Percentiles rank a stretch among this genome's conserved stretches.
Evolutionary conservation across 2,329 filamentous ascomycete genomes (phyloP).

Genomic region (Domatiomyces catenatus): DNA sequence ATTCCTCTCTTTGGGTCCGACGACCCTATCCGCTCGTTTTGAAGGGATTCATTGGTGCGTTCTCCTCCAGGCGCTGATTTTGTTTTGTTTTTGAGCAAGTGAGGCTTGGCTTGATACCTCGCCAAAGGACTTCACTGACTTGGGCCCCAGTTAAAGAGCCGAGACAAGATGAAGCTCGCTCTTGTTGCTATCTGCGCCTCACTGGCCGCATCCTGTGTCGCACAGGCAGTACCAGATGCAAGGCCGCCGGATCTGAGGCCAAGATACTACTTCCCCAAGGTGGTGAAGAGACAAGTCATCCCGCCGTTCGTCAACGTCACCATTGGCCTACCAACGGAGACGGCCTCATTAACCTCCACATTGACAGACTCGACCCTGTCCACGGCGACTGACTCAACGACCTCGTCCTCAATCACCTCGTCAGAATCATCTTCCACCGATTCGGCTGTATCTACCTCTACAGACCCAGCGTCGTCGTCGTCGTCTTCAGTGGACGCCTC

Average conservation of each 20-base stretch:
- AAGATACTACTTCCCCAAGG: constrained; percentile 18
- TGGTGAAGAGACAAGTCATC: constrained; percentile 17
- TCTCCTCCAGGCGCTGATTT: background rate
- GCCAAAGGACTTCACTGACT: background rate
- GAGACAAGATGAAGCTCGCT: constrained; percentile 12
- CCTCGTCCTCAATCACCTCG: too few species aligned
- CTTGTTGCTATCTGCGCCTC: constrained; percentile 16
- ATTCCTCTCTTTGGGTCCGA: background rate
- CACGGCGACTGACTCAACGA: background rate
- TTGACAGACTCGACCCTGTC: constrained; percentile 1
- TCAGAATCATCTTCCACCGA: too few species aligned
- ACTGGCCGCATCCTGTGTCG: constrained; percentile 17
- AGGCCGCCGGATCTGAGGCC: constrained; percentile 15
- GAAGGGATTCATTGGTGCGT: background rate
- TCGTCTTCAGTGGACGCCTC: too few species aligned
- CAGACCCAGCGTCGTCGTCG: too few species aligned
- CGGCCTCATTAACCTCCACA: constrained; percentile 3
- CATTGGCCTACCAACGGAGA: background rate
- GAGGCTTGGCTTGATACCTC: background rate
- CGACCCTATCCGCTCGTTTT: background rate
- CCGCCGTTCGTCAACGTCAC: constrained; percentile 4
- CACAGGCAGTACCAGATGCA: constrained; percentile 18
- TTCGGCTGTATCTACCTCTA: too few species aligned
- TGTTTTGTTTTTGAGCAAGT: background rate
- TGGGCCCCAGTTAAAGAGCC: background rate